Base-by-base conservation (phyloP, 2,329 filamentous ascomycete species). In the Falciphora oryzae region DNA sequence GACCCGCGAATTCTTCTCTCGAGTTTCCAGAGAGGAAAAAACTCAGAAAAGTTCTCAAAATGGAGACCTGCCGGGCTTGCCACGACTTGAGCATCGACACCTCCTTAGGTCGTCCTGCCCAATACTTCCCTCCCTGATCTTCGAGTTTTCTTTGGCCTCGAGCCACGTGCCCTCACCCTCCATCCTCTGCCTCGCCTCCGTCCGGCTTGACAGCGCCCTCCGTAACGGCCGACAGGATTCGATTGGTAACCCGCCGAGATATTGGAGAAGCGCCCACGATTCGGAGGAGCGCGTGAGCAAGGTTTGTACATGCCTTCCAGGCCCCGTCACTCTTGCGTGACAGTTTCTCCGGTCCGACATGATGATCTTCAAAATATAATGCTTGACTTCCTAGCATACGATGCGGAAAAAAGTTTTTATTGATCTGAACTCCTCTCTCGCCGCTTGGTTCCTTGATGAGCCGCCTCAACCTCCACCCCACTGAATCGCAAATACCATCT, bases 321-420 rank as follows among this genome's bases (percentile, higher is more conserved):
- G 29, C 13, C 10, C 14, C 57, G 57, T 57, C 56, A 53, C 22
- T 4, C 44, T n/a, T 53, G 44, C 22, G 7, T n/a, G 1, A 10
- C 2, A 7, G 22, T 11, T 22, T 53, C n/a, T 25, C n/a, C 35
- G 53, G 16, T 35, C 59, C 44, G 22, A 29, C 28, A 57, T 65
- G 59, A 62, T 63, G n/a, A 59, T 58, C 22, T 29, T 62, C 59
- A 61, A 50, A 32, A 59, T 63, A 59, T 65, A 60, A 63, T 63
- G 63, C 62, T 65, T 65, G 61, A 61, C 57, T 61, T 59, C 31
- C 53, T 56, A 64, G 58, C 44, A 57, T 28, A 56, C 57, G 56
- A 58, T 64, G 62, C 57, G 62, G 60, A 62, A 29, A 38, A 62
- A 53, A 62, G 29, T 58, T 57, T 44, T 29, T 29, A 35, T 50